Evolutionary conservation across 768 basidiomycete species (phyloP).

Genomic region (Termitomyces sp.): DNA sequence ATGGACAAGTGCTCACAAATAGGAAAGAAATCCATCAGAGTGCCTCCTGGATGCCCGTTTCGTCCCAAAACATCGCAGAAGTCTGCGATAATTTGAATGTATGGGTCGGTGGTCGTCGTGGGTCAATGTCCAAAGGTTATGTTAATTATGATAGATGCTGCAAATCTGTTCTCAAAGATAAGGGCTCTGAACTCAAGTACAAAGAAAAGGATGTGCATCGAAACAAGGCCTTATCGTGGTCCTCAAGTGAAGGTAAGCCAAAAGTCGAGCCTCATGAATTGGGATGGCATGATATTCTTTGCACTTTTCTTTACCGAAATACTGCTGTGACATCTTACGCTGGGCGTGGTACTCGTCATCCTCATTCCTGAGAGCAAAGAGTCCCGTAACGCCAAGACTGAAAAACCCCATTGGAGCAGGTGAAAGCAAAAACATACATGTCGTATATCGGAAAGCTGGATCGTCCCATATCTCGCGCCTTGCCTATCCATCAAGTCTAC

Average conservation of each 20-base stretch:
- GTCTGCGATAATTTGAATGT: constrained; percentile 7
- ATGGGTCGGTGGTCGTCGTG: constrained; percentile 1
- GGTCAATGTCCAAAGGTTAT: constrained; percentile 16
- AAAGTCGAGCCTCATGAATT: constrained; percentile 16
- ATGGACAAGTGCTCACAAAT: constrained; percentile 8
- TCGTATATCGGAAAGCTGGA: constrained; percentile 20
- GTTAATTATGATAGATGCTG: constrained; percentile 12
- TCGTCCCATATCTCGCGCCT: background rate
- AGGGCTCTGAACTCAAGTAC: background rate
- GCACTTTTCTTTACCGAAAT: constrained; percentile 11
- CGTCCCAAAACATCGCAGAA: background rate
- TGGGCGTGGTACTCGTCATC: constrained; percentile 9
- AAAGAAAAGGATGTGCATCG: background rate
- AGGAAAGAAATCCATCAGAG: constrained; percentile 15
- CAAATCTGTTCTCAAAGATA: constrained; percentile 1
- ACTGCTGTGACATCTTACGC: constrained; percentile 7
- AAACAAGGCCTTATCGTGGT: background rate
- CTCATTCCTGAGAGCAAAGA: background rate
- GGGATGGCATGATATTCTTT: constrained; percentile 12
- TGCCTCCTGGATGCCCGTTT: constrained; percentile 10
- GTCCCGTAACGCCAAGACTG: constrained; percentile 7
- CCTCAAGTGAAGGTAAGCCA: constrained; percentile 6
- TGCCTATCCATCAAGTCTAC: background rate
- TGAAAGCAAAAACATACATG: background rate
- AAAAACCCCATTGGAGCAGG: background rate